phyloP scores from a whole-genome alignment of 2,329 filamentous ascomycete genomes.

The Scytalidium lignicola region DNA sequence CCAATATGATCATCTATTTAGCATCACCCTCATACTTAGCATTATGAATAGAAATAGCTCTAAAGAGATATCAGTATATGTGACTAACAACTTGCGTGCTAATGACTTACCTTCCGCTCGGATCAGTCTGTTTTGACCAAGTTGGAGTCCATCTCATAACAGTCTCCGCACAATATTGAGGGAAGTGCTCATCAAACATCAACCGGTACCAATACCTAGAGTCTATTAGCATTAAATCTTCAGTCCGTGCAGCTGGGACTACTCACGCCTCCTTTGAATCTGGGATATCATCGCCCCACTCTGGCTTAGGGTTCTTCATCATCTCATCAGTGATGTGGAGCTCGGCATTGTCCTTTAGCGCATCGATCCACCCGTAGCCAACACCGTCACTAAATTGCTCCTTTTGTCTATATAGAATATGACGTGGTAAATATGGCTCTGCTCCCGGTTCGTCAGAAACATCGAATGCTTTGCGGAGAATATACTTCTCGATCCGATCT shows the following conservation, averaged over 20 bases:
- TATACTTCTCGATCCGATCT: constrained; percentile 93
- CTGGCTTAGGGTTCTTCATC: constrained; percentile 96
- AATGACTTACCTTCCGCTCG: constrained; percentile 58
- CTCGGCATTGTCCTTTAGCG: constrained; percentile 91
- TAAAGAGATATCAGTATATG: constrained; percentile 28
- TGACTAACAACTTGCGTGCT: background rate
- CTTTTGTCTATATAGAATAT: constrained; percentile 98
- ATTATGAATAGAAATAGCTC: constrained; percentile 71
- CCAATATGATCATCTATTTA: no score
- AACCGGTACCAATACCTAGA: constrained; percentile 86
- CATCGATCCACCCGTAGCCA: constrained; percentile 98
- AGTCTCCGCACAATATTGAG: constrained; percentile 80
- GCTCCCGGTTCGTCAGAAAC: constrained; percentile 77
- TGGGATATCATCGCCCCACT: constrained; percentile 90
- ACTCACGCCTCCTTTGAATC: constrained; percentile 91
- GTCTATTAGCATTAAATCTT: constrained; percentile 6
- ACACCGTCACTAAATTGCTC: constrained; percentile 99
- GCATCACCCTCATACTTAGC: constrained; percentile 58
- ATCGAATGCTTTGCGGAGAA: constrained; percentile 95
- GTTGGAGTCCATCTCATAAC: constrained; percentile 96
- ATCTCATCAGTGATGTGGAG: constrained; percentile 89
- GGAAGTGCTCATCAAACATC: constrained; percentile 99
- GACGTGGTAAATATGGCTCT: constrained; percentile 85
- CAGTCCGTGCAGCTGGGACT: background rate
- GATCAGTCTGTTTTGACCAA: constrained; percentile 95